Percentiles rank a stretch among this genome's conserved stretches.
These are phyloP conservation scores for Rutstroemia sp. DNA, from an alignment of 2,329 filamentous ascomycete species.

Conservation along the genomic window DNA sequence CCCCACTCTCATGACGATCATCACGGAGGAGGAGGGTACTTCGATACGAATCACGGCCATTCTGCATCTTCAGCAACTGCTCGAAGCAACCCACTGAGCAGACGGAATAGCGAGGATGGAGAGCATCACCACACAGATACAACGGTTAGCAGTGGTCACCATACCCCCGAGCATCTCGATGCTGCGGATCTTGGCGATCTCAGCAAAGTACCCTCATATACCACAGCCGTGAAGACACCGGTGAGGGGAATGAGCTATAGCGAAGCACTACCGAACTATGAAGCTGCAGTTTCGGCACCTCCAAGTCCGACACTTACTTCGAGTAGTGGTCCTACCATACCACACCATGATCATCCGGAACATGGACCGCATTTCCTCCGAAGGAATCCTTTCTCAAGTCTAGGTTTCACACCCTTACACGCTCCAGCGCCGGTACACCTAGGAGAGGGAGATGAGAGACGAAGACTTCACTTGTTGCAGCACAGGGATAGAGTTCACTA, in stretches of 20 bases:
- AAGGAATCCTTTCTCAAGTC: slow-evolving; percentile 17
- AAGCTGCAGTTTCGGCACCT: slow-evolving; percentile 50
- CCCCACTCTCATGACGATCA: slow-evolving; percentile 18
- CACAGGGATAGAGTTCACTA: slow-evolving; percentile 19
- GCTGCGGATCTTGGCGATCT: slow-evolving; percentile 54
- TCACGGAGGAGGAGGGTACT: slow-evolving; percentile 16
- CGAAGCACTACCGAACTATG: slow-evolving; percentile 59
- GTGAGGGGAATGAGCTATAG: slow-evolving; percentile 43
- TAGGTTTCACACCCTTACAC: slow-evolving; percentile 26
- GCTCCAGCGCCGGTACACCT: slow-evolving; percentile 14
- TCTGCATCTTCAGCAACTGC: slow-evolving; percentile 11
- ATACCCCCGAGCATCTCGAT: slow-evolving; percentile 50
- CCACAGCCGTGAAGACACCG: slow-evolving; percentile 62
- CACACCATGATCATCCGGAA: background rate
- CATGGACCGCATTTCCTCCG: slow-evolving; percentile 1
- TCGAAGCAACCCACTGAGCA: slow-evolving; percentile 34
- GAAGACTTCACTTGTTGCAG: slow-evolving; percentile 24
- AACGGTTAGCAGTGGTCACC: slow-evolving; percentile 37
- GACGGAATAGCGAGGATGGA: slow-evolving; percentile 31
- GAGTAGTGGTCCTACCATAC: slow-evolving; percentile 10
- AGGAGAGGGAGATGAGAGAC: slow-evolving; percentile 22
- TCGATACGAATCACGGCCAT: slow-evolving; percentile 17
- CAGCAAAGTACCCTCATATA: slow-evolving; percentile 70
- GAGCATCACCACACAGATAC: slow-evolving; percentile 32
- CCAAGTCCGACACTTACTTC: slow-evolving; percentile 23